phyloP scores from a whole-genome alignment of 202 grass and related monocot genomes.

The Carex sylvatica region DNA sequence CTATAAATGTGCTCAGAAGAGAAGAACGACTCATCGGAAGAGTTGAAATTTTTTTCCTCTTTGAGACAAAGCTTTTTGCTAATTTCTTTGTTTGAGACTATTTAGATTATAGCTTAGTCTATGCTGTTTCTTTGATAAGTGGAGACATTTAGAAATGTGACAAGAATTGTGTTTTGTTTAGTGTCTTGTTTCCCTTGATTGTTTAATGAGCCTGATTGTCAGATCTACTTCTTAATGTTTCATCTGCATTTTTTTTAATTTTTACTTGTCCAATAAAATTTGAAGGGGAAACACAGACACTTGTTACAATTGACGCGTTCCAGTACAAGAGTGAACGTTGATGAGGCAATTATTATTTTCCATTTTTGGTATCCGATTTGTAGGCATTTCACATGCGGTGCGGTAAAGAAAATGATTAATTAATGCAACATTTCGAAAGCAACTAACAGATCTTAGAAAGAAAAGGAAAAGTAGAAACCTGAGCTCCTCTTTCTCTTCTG shows the following conservation, averaged over 20 bases:
- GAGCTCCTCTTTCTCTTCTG: no score
- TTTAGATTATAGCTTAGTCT: slow-evolving; percentile 28
- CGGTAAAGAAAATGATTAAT: no score
- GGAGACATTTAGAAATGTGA: slow-evolving; percentile 26
- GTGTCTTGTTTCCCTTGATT: background rate
- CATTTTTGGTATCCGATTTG: no score
- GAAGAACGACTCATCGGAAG: slow-evolving; percentile 14
- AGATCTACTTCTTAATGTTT: background rate
- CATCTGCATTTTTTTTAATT: background rate
- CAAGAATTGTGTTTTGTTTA: slow-evolving; percentile 4
- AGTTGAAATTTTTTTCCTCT: slow-evolving; percentile 25
- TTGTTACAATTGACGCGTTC: background rate
- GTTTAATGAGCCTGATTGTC: background rate
- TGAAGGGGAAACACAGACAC: background rate
- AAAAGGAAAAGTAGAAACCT: no score
- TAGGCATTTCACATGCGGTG: no score
- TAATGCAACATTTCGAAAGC: no score
- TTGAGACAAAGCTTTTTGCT: slow-evolving; percentile 26
- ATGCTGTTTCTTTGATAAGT: slow-evolving; percentile 17
- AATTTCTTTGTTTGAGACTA: slow-evolving; percentile 25
- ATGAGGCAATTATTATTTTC: no score
- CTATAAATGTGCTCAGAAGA: slow-evolving; percentile 45
- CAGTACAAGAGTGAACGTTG: background rate
- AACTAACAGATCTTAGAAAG: no score
- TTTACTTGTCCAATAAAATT: background rate